A percentile compares a stretch with the other conserved stretches of the same genome.
Evolutionary conservation across 2,329 filamentous ascomycete species (phyloP).

Genomic region (Ophiostoma sp.): DNA sequence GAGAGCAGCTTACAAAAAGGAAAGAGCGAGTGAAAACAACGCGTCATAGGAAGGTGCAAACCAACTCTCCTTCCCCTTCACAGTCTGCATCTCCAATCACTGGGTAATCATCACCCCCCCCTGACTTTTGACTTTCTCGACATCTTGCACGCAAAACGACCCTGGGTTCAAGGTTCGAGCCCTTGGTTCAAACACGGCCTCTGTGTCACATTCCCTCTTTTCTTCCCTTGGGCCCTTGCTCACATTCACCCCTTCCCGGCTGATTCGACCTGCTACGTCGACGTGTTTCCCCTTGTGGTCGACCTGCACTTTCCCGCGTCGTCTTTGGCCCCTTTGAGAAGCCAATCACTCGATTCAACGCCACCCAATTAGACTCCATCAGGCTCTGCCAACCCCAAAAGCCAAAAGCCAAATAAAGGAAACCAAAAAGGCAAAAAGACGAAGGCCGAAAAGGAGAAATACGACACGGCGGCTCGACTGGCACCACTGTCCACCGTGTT

Average conservation of each 20-base stretch:
- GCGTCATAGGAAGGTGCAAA: neutral
- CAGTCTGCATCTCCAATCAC: neutral
- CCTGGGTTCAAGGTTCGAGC: constrained; percentile 9
- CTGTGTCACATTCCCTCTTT: constrained; percentile 6
- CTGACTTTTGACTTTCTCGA: constrained; percentile 9
- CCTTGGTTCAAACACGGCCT: constrained; percentile 12
- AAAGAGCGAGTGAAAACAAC: neutral
- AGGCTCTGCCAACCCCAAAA: neutral
- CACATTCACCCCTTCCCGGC: constrained; percentile 5
- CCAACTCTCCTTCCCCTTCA: neutral
- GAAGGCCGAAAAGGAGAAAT: neutral
- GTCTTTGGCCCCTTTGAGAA: neutral
- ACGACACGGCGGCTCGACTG: constrained; percentile 7
- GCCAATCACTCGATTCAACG: neutral
- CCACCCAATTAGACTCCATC: neutral
- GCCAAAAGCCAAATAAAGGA: neutral
- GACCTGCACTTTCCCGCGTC: neutral
- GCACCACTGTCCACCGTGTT: constrained; percentile 7
- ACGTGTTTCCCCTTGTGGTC: neutral
- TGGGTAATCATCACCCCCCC: neutral
- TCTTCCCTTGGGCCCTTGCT: neutral
- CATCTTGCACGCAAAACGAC: constrained; percentile 6
- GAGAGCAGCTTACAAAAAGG: neutral
- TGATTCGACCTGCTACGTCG: constrained; percentile 3
- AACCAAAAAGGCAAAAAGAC: neutral